These are phyloP conservation scores for Leccinum subfulvum DNA, from an alignment of 1,284 basidiomycete species.

Conservation along the genomic window DNA sequence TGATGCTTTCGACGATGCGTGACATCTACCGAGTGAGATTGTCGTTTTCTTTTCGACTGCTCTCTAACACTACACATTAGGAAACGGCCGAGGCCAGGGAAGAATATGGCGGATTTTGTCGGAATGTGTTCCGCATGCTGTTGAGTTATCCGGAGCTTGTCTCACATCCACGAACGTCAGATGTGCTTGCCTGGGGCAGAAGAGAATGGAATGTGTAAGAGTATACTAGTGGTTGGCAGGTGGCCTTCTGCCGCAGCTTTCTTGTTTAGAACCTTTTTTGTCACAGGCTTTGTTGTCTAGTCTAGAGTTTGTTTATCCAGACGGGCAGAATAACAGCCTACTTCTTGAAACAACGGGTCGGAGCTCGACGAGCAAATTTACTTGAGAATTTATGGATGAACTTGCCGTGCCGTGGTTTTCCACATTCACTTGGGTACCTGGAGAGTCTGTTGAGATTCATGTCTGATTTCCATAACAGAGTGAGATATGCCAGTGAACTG, in stretches of 20 bases:
- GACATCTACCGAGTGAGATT: conserved; percentile 28
- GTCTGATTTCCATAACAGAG: too few relatives aligned
- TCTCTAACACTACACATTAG: neutral
- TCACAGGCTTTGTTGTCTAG: neutral
- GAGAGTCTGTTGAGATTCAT: too few relatives aligned
- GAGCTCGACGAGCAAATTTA: neutral
- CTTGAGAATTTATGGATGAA: too few relatives aligned
- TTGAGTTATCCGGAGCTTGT: conserved; percentile 18
- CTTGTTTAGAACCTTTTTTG: neutral
- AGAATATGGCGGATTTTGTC: conserved; percentile 27
- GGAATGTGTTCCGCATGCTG: conserved; percentile 19
- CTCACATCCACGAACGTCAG: conserved; percentile 27
- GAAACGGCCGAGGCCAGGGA: conserved; percentile 15
- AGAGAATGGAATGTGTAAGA: conserved; percentile 2
- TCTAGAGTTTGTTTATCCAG: neutral
- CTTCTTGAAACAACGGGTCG: neutral
- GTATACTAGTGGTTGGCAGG: neutral
- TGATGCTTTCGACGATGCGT: conserved; percentile 34
- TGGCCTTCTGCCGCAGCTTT: neutral
- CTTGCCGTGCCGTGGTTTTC: too few relatives aligned
- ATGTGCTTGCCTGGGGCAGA: conserved; percentile 23
- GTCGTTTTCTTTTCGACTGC: neutral
- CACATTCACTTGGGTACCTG: too few relatives aligned
- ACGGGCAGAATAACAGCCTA: neutral
- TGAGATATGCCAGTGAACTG: too few relatives aligned